Evolutionary conservation across 73 alveolate species (phyloP).

Genomic region (Tetrahymena elliotti): DNA sequence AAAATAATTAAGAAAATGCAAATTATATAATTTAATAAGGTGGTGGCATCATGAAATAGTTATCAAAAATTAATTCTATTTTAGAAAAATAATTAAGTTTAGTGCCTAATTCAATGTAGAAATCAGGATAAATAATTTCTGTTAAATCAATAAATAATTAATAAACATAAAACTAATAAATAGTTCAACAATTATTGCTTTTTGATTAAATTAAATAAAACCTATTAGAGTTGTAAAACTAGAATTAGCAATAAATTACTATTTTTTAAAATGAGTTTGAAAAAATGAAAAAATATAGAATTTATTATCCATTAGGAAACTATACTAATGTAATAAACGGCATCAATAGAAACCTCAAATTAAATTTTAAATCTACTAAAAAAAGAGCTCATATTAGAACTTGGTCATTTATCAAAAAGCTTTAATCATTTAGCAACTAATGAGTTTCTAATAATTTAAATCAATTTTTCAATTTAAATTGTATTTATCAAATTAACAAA

Average conservation of each 20-base stretch:
- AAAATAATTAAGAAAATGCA: neutral
- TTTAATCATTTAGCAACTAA: neutral
- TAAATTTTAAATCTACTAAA: neutral
- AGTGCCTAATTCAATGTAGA: neutral
- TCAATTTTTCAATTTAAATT: no score
- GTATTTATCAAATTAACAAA: no score
- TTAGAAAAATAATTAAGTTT: neutral
- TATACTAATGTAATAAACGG: neutral
- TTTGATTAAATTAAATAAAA: neutral
- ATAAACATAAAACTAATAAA: neutral
- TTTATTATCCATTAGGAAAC: neutral
- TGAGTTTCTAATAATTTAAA: no score
- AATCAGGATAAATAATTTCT: neutral
- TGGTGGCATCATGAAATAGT: neutral
- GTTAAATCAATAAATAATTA: neutral
- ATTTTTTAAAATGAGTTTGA: neutral
- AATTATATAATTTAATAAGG: neutral
- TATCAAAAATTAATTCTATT: neutral
- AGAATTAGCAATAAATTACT: neutral
- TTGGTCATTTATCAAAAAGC: neutral
- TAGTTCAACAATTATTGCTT: neutral
- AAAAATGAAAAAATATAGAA: neutral
- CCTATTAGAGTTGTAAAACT: neutral
- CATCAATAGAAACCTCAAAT: neutral
- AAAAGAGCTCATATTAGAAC: neutral